phyloP scores from a whole-genome alignment of 2,329 filamentous ascomycete species.

The Neopestalotiopsis rosae region DNA sequence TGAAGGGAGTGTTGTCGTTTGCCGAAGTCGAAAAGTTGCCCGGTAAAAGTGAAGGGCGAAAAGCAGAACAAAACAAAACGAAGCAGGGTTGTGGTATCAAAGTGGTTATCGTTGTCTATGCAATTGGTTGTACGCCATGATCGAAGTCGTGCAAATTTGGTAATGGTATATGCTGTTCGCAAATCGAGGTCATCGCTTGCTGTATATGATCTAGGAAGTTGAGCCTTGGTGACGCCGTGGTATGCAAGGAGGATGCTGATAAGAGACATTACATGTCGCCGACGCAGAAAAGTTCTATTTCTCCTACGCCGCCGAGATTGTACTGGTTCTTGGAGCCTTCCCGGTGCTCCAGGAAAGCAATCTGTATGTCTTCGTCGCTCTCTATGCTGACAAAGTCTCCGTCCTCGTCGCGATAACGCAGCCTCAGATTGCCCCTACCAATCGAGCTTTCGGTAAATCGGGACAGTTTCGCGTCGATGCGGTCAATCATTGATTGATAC shows the following conservation, averaged over 20 bases:
- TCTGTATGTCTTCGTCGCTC: constrained; percentile 94
- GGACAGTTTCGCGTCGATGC: constrained; percentile 93
- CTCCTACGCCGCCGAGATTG: constrained; percentile 73
- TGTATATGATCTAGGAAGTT: constrained; percentile 4
- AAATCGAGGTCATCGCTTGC: background rate
- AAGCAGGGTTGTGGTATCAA: constrained; percentile 33
- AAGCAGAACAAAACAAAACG: constrained; percentile 14
- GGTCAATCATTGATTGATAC: constrained; percentile 90
- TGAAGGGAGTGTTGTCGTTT: constrained; percentile 13
- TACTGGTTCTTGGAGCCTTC: constrained; percentile 66
- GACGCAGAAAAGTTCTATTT: constrained; percentile 87
- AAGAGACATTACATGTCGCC: constrained; percentile 44
- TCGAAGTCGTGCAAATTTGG: constrained; percentile 22
- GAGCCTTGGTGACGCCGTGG: background rate
- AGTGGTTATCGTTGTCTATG: constrained; percentile 26
- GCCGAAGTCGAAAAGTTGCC: constrained; percentile 18
- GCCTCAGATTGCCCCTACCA: constrained; percentile 78
- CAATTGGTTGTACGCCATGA: constrained; percentile 24
- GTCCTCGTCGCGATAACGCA: constrained; percentile 92
- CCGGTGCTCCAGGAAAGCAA: constrained; percentile 93
- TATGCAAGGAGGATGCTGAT: background rate
- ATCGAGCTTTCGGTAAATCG: constrained; percentile 86
- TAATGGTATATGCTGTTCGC: constrained; percentile 13
- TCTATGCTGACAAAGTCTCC: constrained; percentile 93
- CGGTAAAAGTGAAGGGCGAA: constrained; percentile 26